phyloP scores from a whole-genome alignment of 2,329 filamentous ascomycete genomes.

The Pseudogymnoascus sp. region DNA sequence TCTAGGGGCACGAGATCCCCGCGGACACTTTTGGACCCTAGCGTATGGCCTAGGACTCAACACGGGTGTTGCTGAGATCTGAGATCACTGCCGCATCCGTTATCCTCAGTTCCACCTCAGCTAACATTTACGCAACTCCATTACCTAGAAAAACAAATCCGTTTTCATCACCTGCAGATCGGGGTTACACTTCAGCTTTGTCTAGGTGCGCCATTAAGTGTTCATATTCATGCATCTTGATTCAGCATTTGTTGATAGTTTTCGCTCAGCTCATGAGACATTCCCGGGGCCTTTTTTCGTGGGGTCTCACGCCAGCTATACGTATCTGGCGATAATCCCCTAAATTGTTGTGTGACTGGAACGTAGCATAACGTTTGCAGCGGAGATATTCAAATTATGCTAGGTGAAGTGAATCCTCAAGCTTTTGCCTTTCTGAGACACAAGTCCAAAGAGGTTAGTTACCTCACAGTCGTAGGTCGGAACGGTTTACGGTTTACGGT shows the following conservation, averaged over 20 bases:
- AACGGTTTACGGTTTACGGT: no score
- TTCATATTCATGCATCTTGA: not conserved
- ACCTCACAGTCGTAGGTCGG: not conserved
- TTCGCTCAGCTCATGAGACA: not conserved
- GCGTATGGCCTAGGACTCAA: not conserved
- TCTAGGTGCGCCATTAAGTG: not conserved
- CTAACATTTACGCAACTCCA: not conserved
- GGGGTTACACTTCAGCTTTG: not conserved
- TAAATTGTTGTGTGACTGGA: not conserved
- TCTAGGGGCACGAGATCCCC: not conserved
- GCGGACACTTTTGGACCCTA: not conserved
- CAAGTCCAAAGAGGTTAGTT: not conserved
- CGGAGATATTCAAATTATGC: not conserved
- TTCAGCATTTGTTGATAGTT: not conserved
- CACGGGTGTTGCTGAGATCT: not conserved
- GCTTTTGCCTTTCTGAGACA: not conserved
- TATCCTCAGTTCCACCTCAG: not conserved
- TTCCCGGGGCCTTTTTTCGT: not conserved
- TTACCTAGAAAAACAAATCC: not conserved
- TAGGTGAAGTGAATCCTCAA: not conserved
- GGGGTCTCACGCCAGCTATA: not conserved
- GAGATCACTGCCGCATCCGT: not conserved
- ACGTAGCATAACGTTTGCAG: not conserved
- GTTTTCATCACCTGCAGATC: not conserved
- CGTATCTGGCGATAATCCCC: not conserved